Evolutionary conservation across 257 asterid genomes (phyloP).

Genomic region (Catharanthus roseus): DNA sequence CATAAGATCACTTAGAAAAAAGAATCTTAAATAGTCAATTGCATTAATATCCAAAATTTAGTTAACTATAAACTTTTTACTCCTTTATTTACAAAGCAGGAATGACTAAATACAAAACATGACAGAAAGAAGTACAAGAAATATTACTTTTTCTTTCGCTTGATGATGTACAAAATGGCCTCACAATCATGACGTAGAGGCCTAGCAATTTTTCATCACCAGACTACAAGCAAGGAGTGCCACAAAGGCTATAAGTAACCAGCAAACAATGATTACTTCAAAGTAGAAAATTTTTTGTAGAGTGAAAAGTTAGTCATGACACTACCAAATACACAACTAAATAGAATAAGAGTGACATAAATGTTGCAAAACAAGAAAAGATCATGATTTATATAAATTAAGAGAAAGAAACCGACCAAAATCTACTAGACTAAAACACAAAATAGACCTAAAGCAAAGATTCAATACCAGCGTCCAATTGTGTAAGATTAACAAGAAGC

Average conservation of each 20-base stretch:
- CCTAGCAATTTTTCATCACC: slow-evolving; percentile 87
- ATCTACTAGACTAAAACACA: not conserved
- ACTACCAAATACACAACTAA: not conserved
- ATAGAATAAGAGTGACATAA: not conserved
- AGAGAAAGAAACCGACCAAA: not conserved
- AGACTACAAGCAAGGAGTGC: slow-evolving; percentile 36
- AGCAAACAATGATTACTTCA: not conserved
- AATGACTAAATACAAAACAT: not conserved
- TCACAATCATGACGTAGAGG: slow-evolving; percentile 75
- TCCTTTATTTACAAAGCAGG: not conserved
- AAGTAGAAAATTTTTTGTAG: not conserved
- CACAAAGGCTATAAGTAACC: slow-evolving; percentile 14
- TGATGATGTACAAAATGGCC: slow-evolving; percentile 76
- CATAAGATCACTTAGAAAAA: slow-evolving; percentile 56
- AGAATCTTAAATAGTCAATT: not conserved
- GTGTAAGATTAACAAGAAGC: slow-evolving; percentile 94
- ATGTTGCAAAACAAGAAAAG: not conserved
- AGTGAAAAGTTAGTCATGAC: not conserved
- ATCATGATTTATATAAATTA: not conserved
- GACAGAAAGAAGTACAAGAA: slow-evolving; percentile 15
- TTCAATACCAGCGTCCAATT: slow-evolving; percentile 73
- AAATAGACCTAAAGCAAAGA: slow-evolving; percentile 78
- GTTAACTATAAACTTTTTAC: not conserved
- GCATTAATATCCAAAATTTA: not conserved
- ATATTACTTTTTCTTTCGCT: slow-evolving; percentile 44